Percentiles rank a stretch among this genome's conserved stretches.
Evolutionary conservation across 176 grass and related monocot genomes (phyloP).

Genomic region (barley (Hordeum vulgare)): MorexV3_pseudomolecules_assembly NC_058522.1:165766133-165766632

Average conservation of each 20-base stretch:
- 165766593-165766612: conserved; percentile 11
- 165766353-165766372: conserved; percentile 84
- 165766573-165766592: conserved; percentile 12
- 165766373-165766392: conserved; percentile 94
- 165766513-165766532: conserved; percentile 74
- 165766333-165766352: conserved; percentile 96
- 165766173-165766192: conserved; percentile 32
- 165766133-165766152: conserved; percentile 72
- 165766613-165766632: conserved; percentile 6
- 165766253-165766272: conserved; percentile 92
- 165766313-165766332: conserved; percentile 79
- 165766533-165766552: conserved; percentile 58
- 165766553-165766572: conserved; percentile 40
- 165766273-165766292: conserved; percentile 75
- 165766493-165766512: conserved; percentile 62
- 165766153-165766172: conserved; percentile 83
- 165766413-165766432: conserved; percentile 93
- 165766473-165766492: conserved; percentile 84
- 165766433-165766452: conserved; percentile 83
- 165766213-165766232: conserved; percentile 25
- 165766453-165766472: conserved; percentile 78
- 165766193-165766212: conserved; percentile 18
- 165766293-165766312: conserved; percentile 80
- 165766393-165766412: conserved; percentile 97
- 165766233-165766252: conserved; percentile 31